Conservation (phyloP, 768 basidiomycete species). For the Leucocoprinus leucothites region DNA sequence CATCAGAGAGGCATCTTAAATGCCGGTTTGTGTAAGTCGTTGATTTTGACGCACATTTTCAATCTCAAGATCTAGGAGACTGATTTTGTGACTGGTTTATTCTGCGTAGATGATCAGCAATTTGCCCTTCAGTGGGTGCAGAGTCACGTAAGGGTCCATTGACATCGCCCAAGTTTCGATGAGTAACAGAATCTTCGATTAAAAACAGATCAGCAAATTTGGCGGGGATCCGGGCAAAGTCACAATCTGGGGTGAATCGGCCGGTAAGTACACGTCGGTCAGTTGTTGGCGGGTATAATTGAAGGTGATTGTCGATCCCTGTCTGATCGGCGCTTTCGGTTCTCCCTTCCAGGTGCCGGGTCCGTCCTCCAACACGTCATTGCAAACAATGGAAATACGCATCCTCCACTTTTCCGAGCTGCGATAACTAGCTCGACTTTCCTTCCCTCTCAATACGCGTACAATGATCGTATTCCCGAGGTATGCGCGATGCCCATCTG, state of each 20-base stretch:
- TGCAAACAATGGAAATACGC: constrained; percentile 42
- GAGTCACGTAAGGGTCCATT: constrained; percentile 26
- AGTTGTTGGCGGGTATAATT: neutral
- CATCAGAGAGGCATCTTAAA: constrained; percentile 42
- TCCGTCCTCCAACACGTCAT: constrained; percentile 49
- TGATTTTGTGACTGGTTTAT: neutral
- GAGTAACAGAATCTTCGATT: no score
- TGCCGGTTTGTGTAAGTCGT: constrained; percentile 43
- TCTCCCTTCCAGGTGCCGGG: constrained; percentile 32
- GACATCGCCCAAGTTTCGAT: neutral
- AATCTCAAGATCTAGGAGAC: neutral
- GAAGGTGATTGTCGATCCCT: neutral
- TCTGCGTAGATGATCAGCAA: constrained; percentile 37
- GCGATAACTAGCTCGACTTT: constrained; percentile 45
- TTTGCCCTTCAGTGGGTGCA: constrained; percentile 44
- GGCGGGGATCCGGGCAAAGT: constrained; percentile 39
- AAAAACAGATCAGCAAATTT: constrained; percentile 39
- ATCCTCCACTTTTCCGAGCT: constrained; percentile 39
- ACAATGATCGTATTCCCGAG: constrained; percentile 38
- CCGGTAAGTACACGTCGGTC: neutral
- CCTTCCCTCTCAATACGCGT: constrained; percentile 44
- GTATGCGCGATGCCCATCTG: constrained; percentile 14
- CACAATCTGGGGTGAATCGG: constrained; percentile 45
- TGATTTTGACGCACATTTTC: neutral
- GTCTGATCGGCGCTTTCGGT: neutral